These are phyloP conservation scores for Apiospora sp. DNA, from an alignment of 2,329 filamentous ascomycete species.

Conservation along the genomic window DNA sequence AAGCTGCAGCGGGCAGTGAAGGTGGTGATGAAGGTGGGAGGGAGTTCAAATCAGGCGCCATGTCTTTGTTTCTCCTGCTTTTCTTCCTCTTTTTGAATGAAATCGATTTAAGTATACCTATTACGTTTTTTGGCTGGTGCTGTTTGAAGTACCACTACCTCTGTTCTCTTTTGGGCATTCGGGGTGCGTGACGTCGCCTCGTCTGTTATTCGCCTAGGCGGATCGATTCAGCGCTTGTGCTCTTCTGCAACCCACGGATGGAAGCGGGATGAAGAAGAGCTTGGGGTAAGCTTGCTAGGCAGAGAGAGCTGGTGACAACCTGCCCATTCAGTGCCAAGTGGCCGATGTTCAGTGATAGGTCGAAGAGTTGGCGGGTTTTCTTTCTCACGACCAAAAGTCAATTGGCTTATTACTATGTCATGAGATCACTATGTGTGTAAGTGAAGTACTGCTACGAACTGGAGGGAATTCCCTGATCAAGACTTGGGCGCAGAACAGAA, in stretches of 20 bases:
- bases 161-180: background rate
- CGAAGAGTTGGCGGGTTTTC: background rate
- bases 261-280: slow-evolving; percentile 2
- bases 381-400: background rate
- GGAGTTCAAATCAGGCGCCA: slow-evolving; percentile 68
- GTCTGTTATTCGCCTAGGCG: background rate
- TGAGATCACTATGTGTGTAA: background rate
- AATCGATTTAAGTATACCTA: background rate
- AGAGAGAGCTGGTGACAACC: background rate
- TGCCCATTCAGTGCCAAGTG: background rate
- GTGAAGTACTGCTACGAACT: background rate
- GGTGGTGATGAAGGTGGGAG: slow-evolving; percentile 57
- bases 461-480: background rate
- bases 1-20: slow-evolving; percentile 44
- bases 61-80: slow-evolving; percentile 33
- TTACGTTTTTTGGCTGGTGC: background rate
- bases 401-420: slow-evolving; percentile 15
- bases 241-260: background rate
- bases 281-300: background rate
- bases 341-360: background rate
- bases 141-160: background rate
- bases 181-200: slow-evolving; percentile 17
- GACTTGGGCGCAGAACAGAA: background rate
- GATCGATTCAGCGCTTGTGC: slow-evolving; percentile 1
- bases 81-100: background rate